Evolutionary conservation across 345 rosid species (phyloP), one percentile per base, ranked within the genome.

Genomic region (Toxicodendron radicans): DNA sequence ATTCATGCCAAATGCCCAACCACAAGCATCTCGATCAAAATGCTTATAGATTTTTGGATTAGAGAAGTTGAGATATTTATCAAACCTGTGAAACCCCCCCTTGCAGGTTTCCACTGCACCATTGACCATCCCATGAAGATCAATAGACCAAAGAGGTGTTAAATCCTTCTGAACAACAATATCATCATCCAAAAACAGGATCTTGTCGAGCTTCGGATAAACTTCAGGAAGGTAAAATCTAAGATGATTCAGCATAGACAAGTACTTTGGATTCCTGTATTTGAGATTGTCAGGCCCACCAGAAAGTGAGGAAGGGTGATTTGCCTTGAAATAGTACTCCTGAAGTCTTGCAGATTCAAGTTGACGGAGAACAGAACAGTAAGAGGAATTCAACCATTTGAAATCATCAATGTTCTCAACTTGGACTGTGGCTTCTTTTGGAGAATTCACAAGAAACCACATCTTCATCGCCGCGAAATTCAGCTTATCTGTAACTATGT

Each of bases 1-100:
- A 77, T 94, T 94, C 98, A 90, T 94, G 18, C 98, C 98, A 78
- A 85, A 94, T 63, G 98, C 97, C 98, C 98, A 94, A 59, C 97
- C 95, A 68, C 98, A 94, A 74, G 97, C 88, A 62, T 85, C 80
- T 48, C 94, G 88, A 72, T 82, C 75, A 38, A 94, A 94, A 65
- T 92, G 89, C 71, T 88, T 85, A 13, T 83, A 74, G 54, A 94
- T 92, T 65, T 79, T 79, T 52, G 98, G 98, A 76, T 94, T 89
- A 3, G 97, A 87, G 82, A 92, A 94, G 91, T 94, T 94, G 63
- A 92, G 97, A 83, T 94, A 92, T 88, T 92, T 94, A 68, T 94
- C 98, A 60, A 92, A 90, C 84, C 96, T 89, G 81, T 90, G 95
- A 77, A 90, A 90, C 79, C 91, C 88, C 85, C 87, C 93, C 80